A percentile compares a stretch with the other conserved stretches of the same genome.
Conservation (phyloP, 2,329 filamentous ascomycete genomes). For the Fusarium pseudonygamai region DNA sequence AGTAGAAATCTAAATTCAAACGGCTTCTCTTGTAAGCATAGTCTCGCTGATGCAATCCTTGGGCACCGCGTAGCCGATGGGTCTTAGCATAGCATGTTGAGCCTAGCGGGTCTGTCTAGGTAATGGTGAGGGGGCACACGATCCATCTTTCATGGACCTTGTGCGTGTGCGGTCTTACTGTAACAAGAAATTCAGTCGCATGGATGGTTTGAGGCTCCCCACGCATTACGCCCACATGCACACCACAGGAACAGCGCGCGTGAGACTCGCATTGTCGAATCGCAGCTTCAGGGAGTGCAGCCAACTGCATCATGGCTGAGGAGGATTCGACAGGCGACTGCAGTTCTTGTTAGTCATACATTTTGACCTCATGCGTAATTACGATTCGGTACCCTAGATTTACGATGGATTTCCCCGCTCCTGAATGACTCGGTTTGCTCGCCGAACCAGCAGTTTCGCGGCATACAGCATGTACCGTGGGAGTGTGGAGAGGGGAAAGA, state of each 20-base stretch:
- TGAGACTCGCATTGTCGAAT: conserved; percentile 24
- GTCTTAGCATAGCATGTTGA: neutral
- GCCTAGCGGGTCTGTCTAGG: conserved; percentile 12
- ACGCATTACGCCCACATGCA: conserved; percentile 22
- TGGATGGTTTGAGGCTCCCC: conserved; percentile 22
- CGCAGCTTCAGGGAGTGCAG: neutral
- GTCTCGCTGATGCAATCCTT: conserved; percentile 30
- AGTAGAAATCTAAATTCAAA: conserved; percentile 15
- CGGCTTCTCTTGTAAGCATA: conserved; percentile 16
- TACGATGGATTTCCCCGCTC: conserved; percentile 8
- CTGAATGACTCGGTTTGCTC: conserved; percentile 1
- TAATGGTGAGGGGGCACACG: conserved; percentile 26
- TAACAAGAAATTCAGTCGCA: neutral
- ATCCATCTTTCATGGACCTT: conserved; percentile 17
- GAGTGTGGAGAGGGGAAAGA: conserved; percentile 24
- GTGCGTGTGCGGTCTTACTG: conserved; percentile 18
- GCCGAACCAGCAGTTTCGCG: conserved; percentile 3
- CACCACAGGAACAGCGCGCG: conserved; percentile 29
- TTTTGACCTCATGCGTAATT: conserved; percentile 29
- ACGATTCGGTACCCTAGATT: conserved; percentile 11
- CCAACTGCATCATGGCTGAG: neutral
- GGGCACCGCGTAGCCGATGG: neutral
- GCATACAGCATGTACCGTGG: neutral
- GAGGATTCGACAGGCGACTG: neutral
- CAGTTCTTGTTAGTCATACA: conserved; percentile 36